Evolutionary conservation across 2,329 filamentous ascomycete genomes (phyloP), one percentile per base, ranked within the genome.

Genomic region (Cryphonectria nitschkei): DNA sequence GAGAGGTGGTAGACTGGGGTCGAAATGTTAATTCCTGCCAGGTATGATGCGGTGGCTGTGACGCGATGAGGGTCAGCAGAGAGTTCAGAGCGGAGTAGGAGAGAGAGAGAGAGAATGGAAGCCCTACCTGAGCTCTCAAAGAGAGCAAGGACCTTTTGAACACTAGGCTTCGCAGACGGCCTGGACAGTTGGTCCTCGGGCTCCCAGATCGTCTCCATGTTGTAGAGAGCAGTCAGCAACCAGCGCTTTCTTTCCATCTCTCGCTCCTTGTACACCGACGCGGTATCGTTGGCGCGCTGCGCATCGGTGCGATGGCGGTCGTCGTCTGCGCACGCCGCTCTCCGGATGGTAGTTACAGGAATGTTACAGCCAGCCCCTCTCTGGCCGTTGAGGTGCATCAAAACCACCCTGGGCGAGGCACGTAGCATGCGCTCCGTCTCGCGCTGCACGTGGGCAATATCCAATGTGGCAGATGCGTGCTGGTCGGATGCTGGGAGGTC

Each of bases 371-470:
- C 11, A 32, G 78, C 79, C 13, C 82, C 81, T 81, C 84, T 85
- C 58, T 83, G 81, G 73, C 87, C 84, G 43, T 85, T 87, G 52
- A 92, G 81, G 4, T 88, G 84, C 46, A 84, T 81, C 5, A 91
- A 80, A 61, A 90, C 83, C 41, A 86, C 80, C 65, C 84, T 83
- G 0, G 84, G 80, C 39, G 83, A 84, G 7, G 87, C 86, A 4
- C 81, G 82, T 13, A 86, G 84, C 87, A 90, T 89, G 65, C 84
- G 82, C 46, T 82, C 80, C 64, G 89, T 84, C 74, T 88, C 86
- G 11, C 84, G 82, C 76, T 88, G 85, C 70, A 89, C 80, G 11
- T 77, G 77, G 7, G 76, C 73, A 41, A 83, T 75, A 63, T 79
- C 77, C n/a, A 80, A 76, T 13, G 56, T 62, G 22, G 43, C 56